Evolutionary conservation across 306 rosid genomes (phyloP).

Genomic region (Heteromeles arbutifolia): DNA sequence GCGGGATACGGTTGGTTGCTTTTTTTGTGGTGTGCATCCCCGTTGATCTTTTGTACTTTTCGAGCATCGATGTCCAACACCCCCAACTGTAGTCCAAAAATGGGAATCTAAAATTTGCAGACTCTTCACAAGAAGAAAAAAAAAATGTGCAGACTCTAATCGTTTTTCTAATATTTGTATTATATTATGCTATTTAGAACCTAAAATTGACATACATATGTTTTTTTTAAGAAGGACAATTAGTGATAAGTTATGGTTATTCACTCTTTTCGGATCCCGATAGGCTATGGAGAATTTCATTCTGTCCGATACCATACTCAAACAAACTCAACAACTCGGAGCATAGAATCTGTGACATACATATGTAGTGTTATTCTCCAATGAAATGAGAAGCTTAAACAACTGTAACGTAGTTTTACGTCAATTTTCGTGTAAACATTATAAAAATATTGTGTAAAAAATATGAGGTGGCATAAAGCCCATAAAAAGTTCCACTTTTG

Average conservation of each 20-base stretch:
- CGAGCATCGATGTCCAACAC: neutral
- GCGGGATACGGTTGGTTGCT: neutral
- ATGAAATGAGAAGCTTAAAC: no score
- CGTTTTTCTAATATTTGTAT: neutral
- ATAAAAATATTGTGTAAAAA: no score
- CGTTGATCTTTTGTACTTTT: neutral
- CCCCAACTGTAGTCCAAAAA: neutral
- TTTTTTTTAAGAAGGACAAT: no score
- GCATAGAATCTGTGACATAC: no score
- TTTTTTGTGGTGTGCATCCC: neutral
- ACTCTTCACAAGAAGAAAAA: neutral
- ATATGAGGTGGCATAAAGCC: no score
- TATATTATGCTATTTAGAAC: no score
- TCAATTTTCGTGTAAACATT: no score
- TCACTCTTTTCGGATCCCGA: rapidly evolving
- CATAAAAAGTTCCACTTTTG: rapidly evolving
- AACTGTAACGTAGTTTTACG: no score
- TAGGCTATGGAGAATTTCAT: no score
- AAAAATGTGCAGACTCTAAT: neutral
- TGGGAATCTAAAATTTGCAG: neutral
- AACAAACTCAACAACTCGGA: rapidly evolving
- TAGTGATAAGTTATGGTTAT: no score
- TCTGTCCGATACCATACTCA: rapidly evolving
- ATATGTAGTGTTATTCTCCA: no score
- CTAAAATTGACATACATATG: no score